Conservation (phyloP, 2,329 filamentous ascomycete species). For the Sporothrix variecibatus region DNA sequence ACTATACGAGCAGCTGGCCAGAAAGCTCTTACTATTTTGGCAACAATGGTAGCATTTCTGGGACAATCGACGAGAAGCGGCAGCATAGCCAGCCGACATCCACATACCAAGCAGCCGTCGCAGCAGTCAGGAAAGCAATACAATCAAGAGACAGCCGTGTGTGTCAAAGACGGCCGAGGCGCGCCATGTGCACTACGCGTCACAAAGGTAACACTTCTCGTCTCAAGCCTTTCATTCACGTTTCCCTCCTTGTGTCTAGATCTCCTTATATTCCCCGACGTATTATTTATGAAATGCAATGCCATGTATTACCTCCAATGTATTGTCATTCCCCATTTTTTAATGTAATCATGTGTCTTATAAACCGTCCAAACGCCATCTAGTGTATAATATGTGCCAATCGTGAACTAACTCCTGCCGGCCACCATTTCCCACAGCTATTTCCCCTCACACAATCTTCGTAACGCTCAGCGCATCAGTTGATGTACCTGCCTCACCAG, state of each 20-base stretch:
- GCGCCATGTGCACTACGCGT: neutral
- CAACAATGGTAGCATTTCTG: neutral
- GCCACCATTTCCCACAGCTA: neutral
- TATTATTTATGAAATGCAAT: neutral
- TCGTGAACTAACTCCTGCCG: neutral
- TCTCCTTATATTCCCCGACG: neutral
- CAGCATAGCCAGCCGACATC: neutral
- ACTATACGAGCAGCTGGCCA: conserved; percentile 27
- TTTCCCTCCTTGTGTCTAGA: neutral
- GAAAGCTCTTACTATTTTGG: conserved; percentile 29
- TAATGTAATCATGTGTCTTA: neutral
- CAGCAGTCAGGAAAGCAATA: neutral
- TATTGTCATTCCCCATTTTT: neutral
- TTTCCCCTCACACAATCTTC: conserved; percentile 46
- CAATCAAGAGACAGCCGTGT: neutral
- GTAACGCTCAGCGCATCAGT: conserved; percentile 48
- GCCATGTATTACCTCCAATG: neutral
- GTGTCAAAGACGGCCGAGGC: neutral
- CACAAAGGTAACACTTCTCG: neutral
- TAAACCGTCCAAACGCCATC: conserved; percentile 9
- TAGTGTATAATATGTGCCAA: conserved; percentile 11
- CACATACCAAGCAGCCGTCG: neutral
- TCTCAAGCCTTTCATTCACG: neutral
- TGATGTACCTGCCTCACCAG: conserved; percentile 48
- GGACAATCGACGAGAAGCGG: neutral